These are phyloP conservation scores for Phalaenopsis aphrodite DNA, from an alignment of 106 monocot species.

Conservation along the genomic window DNA sequence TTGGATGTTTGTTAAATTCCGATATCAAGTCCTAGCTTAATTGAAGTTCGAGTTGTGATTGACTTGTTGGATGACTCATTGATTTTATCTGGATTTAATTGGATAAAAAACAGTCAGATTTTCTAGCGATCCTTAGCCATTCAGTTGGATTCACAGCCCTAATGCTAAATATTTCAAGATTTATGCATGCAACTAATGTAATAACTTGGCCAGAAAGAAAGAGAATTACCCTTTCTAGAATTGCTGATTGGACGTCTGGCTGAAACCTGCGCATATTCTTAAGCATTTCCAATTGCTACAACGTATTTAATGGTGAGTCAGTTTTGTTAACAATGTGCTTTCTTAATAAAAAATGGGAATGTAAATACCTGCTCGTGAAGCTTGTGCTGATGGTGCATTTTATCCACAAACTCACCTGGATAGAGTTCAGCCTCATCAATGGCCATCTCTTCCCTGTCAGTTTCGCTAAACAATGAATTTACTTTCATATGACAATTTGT, in stretches of 20 bases:
- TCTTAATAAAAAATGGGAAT: background rate
- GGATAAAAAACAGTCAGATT: too few species aligned
- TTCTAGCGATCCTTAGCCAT: too few species aligned
- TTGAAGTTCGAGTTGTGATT: too few species aligned
- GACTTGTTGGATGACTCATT: too few species aligned
- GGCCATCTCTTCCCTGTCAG: constrained; percentile 55
- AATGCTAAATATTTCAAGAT: background rate
- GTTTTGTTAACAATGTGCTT: background rate
- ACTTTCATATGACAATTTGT: background rate
- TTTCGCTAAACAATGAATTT: background rate
- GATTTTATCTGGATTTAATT: too few species aligned
- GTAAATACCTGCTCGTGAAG: constrained; percentile 43
- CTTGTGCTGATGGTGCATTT: constrained; percentile 33
- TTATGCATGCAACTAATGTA: background rate
- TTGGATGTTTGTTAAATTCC: too few species aligned
- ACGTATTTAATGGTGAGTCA: background rate
- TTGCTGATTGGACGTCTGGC: constrained; percentile 57
- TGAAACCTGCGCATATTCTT: constrained; percentile 65
- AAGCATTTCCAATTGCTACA: constrained; percentile 90
- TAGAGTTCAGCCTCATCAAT: constrained; percentile 65
- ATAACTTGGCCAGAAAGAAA: background rate
- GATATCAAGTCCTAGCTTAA: too few species aligned
- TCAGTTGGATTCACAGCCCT: background rate
- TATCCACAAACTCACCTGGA: constrained; percentile 39
- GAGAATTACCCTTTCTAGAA: constrained; percentile 48